These are phyloP conservation scores for Ophiocordyceps camponoti-saundersi DNA, from an alignment of 2,329 filamentous ascomycete genomes.

Conservation along the genomic window DNA sequence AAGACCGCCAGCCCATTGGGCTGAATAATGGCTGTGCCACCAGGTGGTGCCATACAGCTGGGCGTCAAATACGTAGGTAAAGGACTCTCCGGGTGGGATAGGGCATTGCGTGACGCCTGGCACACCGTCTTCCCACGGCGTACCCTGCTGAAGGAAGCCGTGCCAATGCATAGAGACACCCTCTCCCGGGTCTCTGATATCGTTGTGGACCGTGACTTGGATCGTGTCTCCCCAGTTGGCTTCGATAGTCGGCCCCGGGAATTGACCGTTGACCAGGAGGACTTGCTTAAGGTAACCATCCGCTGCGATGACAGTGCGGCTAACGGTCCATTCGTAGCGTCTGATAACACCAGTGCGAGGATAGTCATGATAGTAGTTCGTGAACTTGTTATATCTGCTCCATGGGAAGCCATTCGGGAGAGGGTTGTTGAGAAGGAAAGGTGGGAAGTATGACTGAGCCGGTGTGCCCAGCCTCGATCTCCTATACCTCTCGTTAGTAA, in stretches of 20 bases:
- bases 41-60: slow-evolving; percentile 36
- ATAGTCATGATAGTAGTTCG: slow-evolving; percentile 30
- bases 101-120: slow-evolving; percentile 45
- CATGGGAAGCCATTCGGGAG: slow-evolving; percentile 32
- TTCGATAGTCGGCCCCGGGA: slow-evolving; percentile 49
- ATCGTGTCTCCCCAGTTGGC: slow-evolving; percentile 47
- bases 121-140: slow-evolving; percentile 35
- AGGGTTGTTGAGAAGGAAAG: slow-evolving; percentile 25
- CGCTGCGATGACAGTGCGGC: slow-evolving; percentile 30
- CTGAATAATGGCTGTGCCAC: slow-evolving; percentile 45
- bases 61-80: slow-evolving; percentile 34
- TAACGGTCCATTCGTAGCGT: slow-evolving; percentile 35
- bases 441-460: neutral
- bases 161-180: slow-evolving; percentile 36
- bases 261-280: slow-evolving; percentile 47
- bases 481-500: neutral
- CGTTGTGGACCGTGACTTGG: slow-evolving; percentile 53
- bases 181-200: slow-evolving; percentile 33
- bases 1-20: slow-evolving; percentile 42
- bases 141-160: slow-evolving; percentile 30
- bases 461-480: neutral
- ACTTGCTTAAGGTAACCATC: slow-evolving; percentile 37
- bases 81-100: slow-evolving; percentile 40
- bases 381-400: slow-evolving; percentile 25
- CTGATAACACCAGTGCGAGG: slow-evolving; percentile 38